phyloP scores from a whole-genome alignment of 257 asterid species.

The Plantago major region DNA sequence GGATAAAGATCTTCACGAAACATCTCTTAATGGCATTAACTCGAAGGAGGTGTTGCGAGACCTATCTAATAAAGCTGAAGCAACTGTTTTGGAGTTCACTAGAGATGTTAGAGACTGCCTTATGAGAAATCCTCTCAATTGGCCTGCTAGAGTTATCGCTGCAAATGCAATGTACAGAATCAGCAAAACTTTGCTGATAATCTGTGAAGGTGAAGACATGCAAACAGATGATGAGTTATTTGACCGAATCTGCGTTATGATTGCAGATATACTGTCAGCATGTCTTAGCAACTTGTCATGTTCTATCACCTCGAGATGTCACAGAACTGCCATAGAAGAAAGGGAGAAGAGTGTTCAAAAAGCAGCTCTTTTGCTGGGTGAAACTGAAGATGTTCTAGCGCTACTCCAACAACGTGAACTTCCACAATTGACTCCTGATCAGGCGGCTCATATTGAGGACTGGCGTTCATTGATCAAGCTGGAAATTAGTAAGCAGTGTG shows the following conservation, averaged over 20 bases:
- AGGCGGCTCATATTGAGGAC: constrained; percentile 9
- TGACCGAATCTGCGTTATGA: constrained; percentile 8
- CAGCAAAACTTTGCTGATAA: constrained; percentile 4
- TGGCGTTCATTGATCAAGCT: constrained; percentile 12
- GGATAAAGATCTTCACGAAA: constrained; percentile 17
- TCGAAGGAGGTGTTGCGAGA: constrained; percentile 7
- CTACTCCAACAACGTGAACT: constrained; percentile 6
- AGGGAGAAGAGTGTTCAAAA: constrained; percentile 14
- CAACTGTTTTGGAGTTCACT: neutral
- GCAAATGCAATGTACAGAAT: constrained; percentile 23
- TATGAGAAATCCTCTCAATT: constrained; percentile 14
- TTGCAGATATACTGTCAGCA: constrained; percentile 16
- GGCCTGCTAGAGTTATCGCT: constrained; percentile 17
- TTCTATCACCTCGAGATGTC: constrained; percentile 10
- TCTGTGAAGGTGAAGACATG: neutral
- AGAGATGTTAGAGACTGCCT: neutral
- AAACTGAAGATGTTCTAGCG: constrained; percentile 21
- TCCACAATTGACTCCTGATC: neutral
- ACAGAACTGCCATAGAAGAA: constrained; percentile 16
- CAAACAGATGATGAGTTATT: constrained; percentile 10
- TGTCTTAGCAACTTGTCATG: constrained; percentile 15
- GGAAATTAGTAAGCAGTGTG: neutral
- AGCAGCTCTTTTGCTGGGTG: constrained; percentile 18
- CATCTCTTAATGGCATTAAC: constrained; percentile 6
- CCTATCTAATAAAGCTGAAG: constrained; percentile 13